Evolutionary conservation across 2,329 filamentous ascomycete species (phyloP), one percentile per base, ranked within the genome.

Genomic region (Diaporthe citri): DNA sequence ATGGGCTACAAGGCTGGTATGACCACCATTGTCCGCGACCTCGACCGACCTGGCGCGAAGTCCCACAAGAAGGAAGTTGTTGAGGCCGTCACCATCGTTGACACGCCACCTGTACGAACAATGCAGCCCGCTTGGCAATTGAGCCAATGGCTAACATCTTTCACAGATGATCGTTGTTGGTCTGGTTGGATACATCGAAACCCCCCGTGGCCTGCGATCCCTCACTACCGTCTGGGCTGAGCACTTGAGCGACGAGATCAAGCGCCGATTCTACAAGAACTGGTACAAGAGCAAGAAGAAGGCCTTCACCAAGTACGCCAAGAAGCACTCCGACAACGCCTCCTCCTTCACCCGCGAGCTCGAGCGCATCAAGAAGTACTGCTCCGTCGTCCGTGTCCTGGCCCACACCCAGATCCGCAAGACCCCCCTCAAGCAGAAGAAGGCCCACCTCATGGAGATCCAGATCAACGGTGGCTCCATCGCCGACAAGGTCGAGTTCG

Each of bases 241-340:
- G 93, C 97, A 99, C 88, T 89, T 99, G 88, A 95, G 94, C 89
- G 97, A 99, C 88, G 97, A 98, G 90, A 86, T 99, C 88, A 98
- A 98, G 94, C 95, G 97, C 85, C 95, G 97, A 86, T 99, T 99
- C 95, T 99, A 99, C 95, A 98, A 98, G 95, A 99, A 99, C 94
- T 99, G 97, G 97, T 99, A 99, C 94, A 98, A 98, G 94, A 95
- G 93, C 92, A 99, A 99, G 96, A 98, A 98, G 95, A 99, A 99
- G 96, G 97, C 97, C 78, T 99, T 99, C 92, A 99, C 97, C 92
- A 98, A 97, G 92, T 99, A 99, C 90, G 95, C 97, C 91, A 99
- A 98, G 95, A 96, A 97, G 93, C 95, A 98, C 93, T 95, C 96
- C 79, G 96, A 98, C 90, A 94, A 88, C 88, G 96, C 95, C 84